Evolutionary conservation across 352 stramenopile species (phyloP).

Genomic region (Phytophthora crassamura): DNA sequence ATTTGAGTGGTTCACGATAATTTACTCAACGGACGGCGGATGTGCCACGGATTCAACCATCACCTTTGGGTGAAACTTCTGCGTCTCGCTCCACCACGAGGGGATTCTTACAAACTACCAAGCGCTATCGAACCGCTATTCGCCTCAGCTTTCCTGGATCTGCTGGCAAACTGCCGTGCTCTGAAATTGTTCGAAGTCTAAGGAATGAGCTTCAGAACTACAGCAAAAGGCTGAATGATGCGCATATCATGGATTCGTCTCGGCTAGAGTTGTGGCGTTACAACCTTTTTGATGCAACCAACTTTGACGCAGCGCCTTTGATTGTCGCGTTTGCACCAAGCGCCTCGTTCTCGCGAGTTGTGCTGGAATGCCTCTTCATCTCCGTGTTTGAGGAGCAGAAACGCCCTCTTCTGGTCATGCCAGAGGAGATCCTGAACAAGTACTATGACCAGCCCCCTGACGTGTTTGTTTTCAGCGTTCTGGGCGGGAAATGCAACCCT

Average conservation of each 20-base stretch:
- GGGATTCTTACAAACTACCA: too few relatives aligned
- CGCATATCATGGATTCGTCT: too few relatives aligned
- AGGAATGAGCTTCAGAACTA: too few relatives aligned
- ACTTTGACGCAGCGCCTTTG: neutral
- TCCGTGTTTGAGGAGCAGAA: too few relatives aligned
- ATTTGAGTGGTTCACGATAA: slow-evolving; percentile 55
- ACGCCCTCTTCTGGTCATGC: too few relatives aligned
- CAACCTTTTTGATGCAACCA: neutral
- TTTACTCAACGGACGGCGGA: neutral
- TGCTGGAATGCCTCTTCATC: slow-evolving; percentile 40
- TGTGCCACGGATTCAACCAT: slow-evolving; percentile 44
- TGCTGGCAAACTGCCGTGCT: too few relatives aligned
- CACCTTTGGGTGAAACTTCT: slow-evolving; percentile 31
- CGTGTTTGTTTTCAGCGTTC: slow-evolving; percentile 33
- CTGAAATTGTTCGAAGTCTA: too few relatives aligned
- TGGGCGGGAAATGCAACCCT: slow-evolving; percentile 10
- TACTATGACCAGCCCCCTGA: slow-evolving; percentile 31
- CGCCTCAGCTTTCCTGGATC: too few relatives aligned
- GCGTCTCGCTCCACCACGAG: neutral
- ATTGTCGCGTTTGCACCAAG: slow-evolving; percentile 23
- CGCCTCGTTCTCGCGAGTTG: neutral
- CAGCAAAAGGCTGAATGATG: too few relatives aligned
- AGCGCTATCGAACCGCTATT: too few relatives aligned
- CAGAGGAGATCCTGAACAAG: too few relatives aligned
- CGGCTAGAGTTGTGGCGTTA: too few relatives aligned